phyloP scores from a whole-genome alignment of 1,284 basidiomycete genomes.

The Boletellus deceptivus region DNA sequence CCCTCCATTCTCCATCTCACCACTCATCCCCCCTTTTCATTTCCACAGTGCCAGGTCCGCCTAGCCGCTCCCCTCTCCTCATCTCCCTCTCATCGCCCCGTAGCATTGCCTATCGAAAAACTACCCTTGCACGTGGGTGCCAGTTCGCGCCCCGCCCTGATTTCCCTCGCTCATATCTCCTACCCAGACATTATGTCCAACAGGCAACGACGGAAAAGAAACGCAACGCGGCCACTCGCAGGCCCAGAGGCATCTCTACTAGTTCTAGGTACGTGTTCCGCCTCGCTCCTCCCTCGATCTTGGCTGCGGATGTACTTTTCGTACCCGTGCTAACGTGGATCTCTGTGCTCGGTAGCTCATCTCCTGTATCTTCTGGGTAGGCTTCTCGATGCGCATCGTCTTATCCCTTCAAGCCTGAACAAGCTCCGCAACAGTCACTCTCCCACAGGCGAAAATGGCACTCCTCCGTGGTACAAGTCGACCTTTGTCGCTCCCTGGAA shows the following conservation, averaged over 20 bases:
- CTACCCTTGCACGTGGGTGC: constrained; percentile 76
- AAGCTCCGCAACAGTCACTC: constrained; percentile 30
- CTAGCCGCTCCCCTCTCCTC: constrained; percentile 12
- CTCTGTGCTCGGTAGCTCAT: constrained; percentile 22
- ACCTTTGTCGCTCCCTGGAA: constrained; percentile 31
- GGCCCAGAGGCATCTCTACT: constrained; percentile 57
- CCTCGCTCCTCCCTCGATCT: constrained; percentile 4
- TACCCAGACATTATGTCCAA: constrained; percentile 67
- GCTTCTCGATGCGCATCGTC: constrained; percentile 23
- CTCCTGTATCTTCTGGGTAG: constrained; percentile 37
- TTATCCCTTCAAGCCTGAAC: constrained; percentile 25
- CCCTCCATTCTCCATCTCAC: neutral
- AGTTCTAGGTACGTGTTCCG: constrained; percentile 41
- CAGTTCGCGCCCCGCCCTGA: constrained; percentile 12
- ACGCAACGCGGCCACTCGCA: constrained; percentile 54
- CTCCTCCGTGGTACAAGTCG: constrained; percentile 33
- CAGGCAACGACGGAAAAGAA: constrained; percentile 82
- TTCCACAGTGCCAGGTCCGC: constrained; percentile 61
- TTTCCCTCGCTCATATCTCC: constrained; percentile 24
- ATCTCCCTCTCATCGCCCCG: constrained; percentile 10
- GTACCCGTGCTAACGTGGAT: constrained; percentile 32
- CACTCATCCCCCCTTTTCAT: constrained; percentile 17
- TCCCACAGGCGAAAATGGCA: constrained; percentile 24
- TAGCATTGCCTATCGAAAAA: constrained; percentile 81
- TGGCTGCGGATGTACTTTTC: constrained; percentile 22